Conservation (phyloP, 2,329 filamentous ascomycete genomes). For the Sporothrix schenckii region DNA sequence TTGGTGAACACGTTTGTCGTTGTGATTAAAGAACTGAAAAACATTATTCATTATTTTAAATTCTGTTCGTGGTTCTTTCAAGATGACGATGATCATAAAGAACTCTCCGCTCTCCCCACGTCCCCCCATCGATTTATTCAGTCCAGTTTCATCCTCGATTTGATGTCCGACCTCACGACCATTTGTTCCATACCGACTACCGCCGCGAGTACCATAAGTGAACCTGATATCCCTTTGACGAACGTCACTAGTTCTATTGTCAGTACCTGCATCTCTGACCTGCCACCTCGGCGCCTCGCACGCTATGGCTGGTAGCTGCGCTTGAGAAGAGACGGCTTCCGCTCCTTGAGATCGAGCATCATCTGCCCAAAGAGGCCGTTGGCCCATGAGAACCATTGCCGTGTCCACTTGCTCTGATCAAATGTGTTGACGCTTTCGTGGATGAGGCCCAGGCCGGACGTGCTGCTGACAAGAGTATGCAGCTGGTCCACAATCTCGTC, state of each 20-base stretch:
- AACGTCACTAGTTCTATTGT: no score
- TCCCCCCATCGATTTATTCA: no score
- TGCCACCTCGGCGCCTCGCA: background rate
- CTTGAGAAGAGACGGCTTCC: conserved; percentile 62
- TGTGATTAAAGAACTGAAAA: background rate
- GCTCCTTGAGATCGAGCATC: conserved; percentile 70
- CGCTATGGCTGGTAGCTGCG: conserved; percentile 44
- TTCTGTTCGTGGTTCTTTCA: background rate
- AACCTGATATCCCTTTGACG: no score
- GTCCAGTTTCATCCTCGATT: no score
- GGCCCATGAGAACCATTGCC: conserved; percentile 78
- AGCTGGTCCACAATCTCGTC: conserved; percentile 72
- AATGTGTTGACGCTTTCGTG: conserved; percentile 79
- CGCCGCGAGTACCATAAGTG: no score
- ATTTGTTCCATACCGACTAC: no score
- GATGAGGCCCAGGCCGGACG: conserved; percentile 72
- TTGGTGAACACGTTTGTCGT: background rate
- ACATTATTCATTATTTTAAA: background rate
- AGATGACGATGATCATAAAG: no score
- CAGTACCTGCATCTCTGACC: background rate
- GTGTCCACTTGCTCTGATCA: conserved; percentile 50
- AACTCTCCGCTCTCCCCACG: no score
- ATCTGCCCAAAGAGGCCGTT: conserved; percentile 86
- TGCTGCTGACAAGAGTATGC: conserved; percentile 65
- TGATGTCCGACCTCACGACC: no score